phyloP scores from a whole-genome alignment of 169 alveolate genomes.

The Plasmodium chabaudi region DNA sequence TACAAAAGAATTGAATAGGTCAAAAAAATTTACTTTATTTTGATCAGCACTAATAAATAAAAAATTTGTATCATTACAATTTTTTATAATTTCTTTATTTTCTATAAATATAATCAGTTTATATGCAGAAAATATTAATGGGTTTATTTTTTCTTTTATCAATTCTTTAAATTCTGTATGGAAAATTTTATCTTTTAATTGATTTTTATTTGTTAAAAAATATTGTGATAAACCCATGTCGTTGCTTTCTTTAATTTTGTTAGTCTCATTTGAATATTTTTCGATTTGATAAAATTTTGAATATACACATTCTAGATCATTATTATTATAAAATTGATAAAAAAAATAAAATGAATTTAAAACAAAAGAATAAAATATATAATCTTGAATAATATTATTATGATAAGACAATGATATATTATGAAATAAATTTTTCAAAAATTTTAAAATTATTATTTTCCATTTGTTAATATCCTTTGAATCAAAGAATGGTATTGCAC shows the following conservation, averaged over 20 bases:
- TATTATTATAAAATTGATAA: slow-evolving; percentile 30
- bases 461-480: slow-evolving; percentile 47
- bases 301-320: slow-evolving; percentile 23
- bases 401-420: slow-evolving; percentile 32
- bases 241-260: slow-evolving; percentile 12
- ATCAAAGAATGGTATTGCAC: slow-evolving; percentile 72
- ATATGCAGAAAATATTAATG: slow-evolving; percentile 39
- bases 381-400: slow-evolving; percentile 6
- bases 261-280: not conserved
- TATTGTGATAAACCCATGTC: slow-evolving; percentile 14
- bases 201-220: not conserved
- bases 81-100: slow-evolving; percentile 39
- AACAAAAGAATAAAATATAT: slow-evolving; percentile 67
- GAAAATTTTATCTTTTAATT: slow-evolving; percentile 22
- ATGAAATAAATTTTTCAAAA: slow-evolving; percentile 27
- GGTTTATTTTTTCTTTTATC: slow-evolving; percentile 63
- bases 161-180: slow-evolving; percentile 43
- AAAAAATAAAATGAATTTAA: slow-evolving; percentile 68
- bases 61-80: slow-evolving; percentile 17
- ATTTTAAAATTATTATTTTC: slow-evolving; percentile 26
- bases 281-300: slow-evolving; percentile 25
- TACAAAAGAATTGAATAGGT: slow-evolving; percentile 22
- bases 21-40: slow-evolving; percentile 2
- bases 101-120: slow-evolving; percentile 64
- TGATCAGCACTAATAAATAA: not conserved